Conservation (phyloP, 192 early-diverging fungal species). For the Coemansia sp. region DNA sequence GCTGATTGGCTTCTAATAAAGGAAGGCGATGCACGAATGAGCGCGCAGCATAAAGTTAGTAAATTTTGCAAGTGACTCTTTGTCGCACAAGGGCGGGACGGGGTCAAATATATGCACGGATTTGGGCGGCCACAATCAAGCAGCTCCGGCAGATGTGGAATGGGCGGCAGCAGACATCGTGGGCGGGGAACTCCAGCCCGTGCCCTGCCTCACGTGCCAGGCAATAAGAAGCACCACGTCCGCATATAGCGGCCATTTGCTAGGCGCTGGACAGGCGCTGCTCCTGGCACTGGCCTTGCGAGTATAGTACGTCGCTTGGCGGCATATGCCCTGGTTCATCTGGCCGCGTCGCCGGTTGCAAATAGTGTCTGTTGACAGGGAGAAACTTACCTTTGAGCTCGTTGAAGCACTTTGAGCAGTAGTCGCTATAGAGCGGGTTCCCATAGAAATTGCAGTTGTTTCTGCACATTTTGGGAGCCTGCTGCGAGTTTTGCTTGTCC, state of each 20-base stretch:
- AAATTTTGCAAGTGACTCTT: constrained; percentile 8
- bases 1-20: constrained; percentile 38
- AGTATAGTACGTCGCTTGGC: neutral
- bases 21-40: constrained; percentile 8
- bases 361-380: neutral
- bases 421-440: constrained; percentile 66
- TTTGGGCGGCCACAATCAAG: constrained; percentile 6
- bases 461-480: constrained; percentile 61
- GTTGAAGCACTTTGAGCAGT: constrained; percentile 79
- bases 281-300: neutral
- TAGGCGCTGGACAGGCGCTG: no score
- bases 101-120: constrained; percentile 33
- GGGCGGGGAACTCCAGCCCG: neutral
- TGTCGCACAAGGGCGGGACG: constrained; percentile 11
- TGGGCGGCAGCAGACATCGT: neutral
- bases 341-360: neutral
- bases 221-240: constrained; percentile 3
- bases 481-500: constrained; percentile 63
- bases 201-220: constrained; percentile 5
- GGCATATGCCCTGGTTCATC: neutral
- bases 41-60: constrained; percentile 12
- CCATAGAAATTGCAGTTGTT: constrained; percentile 76
- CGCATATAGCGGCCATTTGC: no score
- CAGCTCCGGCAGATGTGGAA: constrained; percentile 1
- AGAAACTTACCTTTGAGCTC: constrained; percentile 51